A percentile compares a stretch with the other conserved stretches of the same genome.
Evolutionary conservation across 257 asterid species (phyloP).

Genomic region (Cynanchum wilfordii): DNA sequence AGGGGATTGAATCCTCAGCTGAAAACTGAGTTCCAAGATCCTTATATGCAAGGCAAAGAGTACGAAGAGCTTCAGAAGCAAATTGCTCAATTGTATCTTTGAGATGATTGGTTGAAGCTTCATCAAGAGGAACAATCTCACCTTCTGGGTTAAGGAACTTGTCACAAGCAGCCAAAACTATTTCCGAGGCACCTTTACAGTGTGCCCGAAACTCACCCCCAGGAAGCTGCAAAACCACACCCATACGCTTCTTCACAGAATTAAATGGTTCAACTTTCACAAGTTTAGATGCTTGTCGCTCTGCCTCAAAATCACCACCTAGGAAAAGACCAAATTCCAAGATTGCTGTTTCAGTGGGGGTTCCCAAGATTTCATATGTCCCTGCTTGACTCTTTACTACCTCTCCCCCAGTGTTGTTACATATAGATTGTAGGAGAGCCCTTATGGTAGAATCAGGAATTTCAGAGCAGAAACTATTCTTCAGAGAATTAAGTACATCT

Average conservation of each 20-base stretch:
- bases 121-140: conserved; percentile 54
- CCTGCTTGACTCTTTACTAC: conserved; percentile 47
- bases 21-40: conserved; percentile 46
- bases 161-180: conserved; percentile 74
- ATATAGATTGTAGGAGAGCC: conserved; percentile 56
- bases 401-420: conserved; percentile 85
- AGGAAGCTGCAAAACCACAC: conserved; percentile 66
- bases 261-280: conserved; percentile 89
- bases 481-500: conserved; percentile 39
- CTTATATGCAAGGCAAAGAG: conserved; percentile 77
- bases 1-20: conserved; percentile 45
- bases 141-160: conserved; percentile 49
- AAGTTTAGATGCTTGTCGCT: conserved; percentile 40
- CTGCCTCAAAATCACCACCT: conserved; percentile 68
- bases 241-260: conserved; percentile 80
- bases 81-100: conserved; percentile 60
- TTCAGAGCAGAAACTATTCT: conserved; percentile 42
- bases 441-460: conserved; percentile 44
- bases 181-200: conserved; percentile 88
- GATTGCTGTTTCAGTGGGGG: conserved; percentile 84
- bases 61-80: conserved; percentile 79
- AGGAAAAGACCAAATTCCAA: conserved; percentile 73
- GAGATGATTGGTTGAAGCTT: conserved; percentile 30
- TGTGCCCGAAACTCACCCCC: conserved; percentile 63
- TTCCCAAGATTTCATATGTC: conserved; percentile 67